Percentiles rank a stretch among this genome's conserved stretches.
phyloP scores from a whole-genome alignment of 2,329 filamentous ascomycete species.

The Endoconidiophora laricicola region DNA sequence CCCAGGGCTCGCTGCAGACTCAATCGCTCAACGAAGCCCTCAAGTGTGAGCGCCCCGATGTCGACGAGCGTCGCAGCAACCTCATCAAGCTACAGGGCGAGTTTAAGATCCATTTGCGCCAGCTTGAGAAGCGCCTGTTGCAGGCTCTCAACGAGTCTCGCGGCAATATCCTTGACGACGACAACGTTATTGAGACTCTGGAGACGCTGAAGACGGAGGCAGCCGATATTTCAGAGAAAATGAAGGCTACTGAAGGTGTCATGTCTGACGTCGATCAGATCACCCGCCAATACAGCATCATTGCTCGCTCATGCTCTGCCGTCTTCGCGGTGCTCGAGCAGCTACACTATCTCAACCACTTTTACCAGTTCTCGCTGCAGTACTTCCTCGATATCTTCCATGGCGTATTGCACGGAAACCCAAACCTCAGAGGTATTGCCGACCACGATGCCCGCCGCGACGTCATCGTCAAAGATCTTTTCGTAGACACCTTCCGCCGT shows the following conservation, averaged over 20 bases:
- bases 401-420: conserved; percentile 68
- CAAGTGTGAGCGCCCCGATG: conserved; percentile 92
- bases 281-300: conserved; percentile 82
- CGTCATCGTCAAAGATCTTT: conserved; percentile 79
- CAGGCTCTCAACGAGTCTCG: conserved; percentile 94
- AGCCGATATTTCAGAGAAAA: conserved; percentile 89
- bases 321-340: conserved; percentile 96
- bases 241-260: conserved; percentile 88
- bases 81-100: conserved; percentile 98
- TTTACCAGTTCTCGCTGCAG: conserved; percentile 97
- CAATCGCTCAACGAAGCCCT: conserved; percentile 95
- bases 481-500: conserved; percentile 78
- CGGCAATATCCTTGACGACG: conserved; percentile 94
- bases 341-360: conserved; percentile 94
- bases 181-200: conserved; percentile 93
- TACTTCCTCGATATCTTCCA: conserved; percentile 98
- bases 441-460: conserved; percentile 70
- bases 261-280: conserved; percentile 97
- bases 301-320: conserved; percentile 88
- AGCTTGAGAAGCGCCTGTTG: conserved; percentile 83
- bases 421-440: conserved; percentile 49
- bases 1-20: conserved; percentile 94
- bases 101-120: conserved; percentile 94
- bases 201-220: conserved; percentile 97
- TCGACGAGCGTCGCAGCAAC: conserved; percentile 90